Base-by-base conservation (phyloP, 495 filamentous ascomycete genomes). In the Lichina pygmaea region DNA sequence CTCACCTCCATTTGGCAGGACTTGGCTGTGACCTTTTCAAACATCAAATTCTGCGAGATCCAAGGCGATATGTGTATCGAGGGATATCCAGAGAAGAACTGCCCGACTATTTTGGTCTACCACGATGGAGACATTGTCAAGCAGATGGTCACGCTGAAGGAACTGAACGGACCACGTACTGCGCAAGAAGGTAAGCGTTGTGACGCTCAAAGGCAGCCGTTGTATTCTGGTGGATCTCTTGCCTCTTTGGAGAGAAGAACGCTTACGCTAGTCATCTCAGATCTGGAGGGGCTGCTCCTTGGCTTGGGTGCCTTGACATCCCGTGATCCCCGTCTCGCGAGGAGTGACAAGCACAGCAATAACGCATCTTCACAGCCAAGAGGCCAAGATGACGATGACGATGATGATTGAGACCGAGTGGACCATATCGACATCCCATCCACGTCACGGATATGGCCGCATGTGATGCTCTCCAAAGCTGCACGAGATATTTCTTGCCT, bases 31-130 rank as follows among this genome's bases (percentile, higher is more conserved):
- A 81, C 82, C 54, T 95, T 77, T 54, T 82, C 82, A 32, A 85
- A 99, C 48, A 60, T 95, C 55, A 99, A 99, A 61, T 99, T 99
- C 63, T 94, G 86, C 57, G 83, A 99, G 60, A 95, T 99, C 41
- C 68, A 75, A 51, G 89, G 73, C 3, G 77, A 85, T 54, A 75
- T 92, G 70, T 93, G 89, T 47, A 93, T 99, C 53, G 89, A 95
- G 61, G 78, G 78, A 16, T 99, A 95, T 57, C 89, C 89, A 12
- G 91, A 95, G 55, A 68, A 68, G 44, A 95, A 94, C 54, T 91
- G 83, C 43, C 89, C 89, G 8, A 99, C 89, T 7, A 86, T 99
- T 33, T 60, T 99, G 46, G 71, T 92, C 0, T 99, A 95, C 55
- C 74, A 74, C 54, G 79, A 93, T 51, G 84, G 82, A 15, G 84